These are phyloP conservation scores for Lecanosticta acicola DNA, from an alignment of 2,329 filamentous ascomycete species.

Conservation along the genomic window DNA sequence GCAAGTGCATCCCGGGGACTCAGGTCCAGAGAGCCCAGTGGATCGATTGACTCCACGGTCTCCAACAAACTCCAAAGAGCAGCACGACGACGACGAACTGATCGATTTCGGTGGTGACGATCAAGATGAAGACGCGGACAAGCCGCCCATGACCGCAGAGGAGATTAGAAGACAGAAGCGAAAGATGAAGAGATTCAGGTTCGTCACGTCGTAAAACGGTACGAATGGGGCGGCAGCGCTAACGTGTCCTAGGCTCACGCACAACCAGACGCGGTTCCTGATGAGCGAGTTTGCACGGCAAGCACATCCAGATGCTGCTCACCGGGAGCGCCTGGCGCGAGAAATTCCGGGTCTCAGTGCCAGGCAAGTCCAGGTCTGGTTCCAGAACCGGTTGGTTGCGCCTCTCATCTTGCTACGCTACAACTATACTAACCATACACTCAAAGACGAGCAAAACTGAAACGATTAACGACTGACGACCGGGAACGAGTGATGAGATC, in stretches of 20 bases:
- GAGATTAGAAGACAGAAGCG: slow-evolving; percentile 47
- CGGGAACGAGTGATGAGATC: slow-evolving; percentile 58
- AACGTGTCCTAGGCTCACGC: slow-evolving; percentile 62
- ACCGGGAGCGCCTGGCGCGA: slow-evolving; percentile 76
- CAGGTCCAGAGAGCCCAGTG: slow-evolving; percentile 42
- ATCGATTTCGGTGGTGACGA: slow-evolving; percentile 33
- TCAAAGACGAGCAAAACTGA: slow-evolving; percentile 54
- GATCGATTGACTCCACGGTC: slow-evolving; percentile 44
- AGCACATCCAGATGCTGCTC: slow-evolving; percentile 85
- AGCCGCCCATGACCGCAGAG: slow-evolving; percentile 39
- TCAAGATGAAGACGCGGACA: slow-evolving; percentile 26
- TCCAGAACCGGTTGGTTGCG: slow-evolving; percentile 75
- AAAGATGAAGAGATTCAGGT: slow-evolving; percentile 74
- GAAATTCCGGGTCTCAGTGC: slow-evolving; percentile 90
- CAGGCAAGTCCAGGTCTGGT: slow-evolving; percentile 95
- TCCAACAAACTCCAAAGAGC: slow-evolving; percentile 30
- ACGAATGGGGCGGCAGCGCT: slow-evolving; percentile 10
- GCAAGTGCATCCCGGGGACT: slow-evolving; percentile 25
- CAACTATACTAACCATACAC: background rate
- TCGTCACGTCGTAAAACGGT: slow-evolving; percentile 18
- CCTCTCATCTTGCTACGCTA: no score
- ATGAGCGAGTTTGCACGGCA: slow-evolving; percentile 97
- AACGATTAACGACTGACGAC: slow-evolving; percentile 56
- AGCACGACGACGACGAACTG: slow-evolving; percentile 39
- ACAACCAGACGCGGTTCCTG: slow-evolving; percentile 93